Conservation (phyloP, 305 asterid genomes). For the Fraxinus sp. region DNA sequence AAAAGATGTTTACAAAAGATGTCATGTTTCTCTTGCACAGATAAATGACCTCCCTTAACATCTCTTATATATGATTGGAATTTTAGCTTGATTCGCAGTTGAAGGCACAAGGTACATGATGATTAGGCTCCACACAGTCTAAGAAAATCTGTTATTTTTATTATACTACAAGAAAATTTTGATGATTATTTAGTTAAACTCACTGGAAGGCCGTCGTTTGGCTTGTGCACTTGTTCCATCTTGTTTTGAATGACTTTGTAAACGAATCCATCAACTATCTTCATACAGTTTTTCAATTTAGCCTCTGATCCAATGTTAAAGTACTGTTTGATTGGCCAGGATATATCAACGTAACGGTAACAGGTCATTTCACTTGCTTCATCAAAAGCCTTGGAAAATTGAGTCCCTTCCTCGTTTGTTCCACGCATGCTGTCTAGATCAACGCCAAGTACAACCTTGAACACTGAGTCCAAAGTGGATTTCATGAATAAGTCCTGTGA, state of each 20-base stretch:
- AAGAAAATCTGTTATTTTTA: background rate
- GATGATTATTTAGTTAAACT: background rate
- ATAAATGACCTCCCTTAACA: background rate
- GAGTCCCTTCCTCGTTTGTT: conserved; percentile 35
- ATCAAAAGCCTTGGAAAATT: conserved; percentile 56
- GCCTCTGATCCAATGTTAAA: conserved; percentile 61
- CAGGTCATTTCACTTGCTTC: conserved; percentile 41
- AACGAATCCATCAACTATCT: conserved; percentile 49
- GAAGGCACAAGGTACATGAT: background rate
- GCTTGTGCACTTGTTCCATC: conserved; percentile 35
- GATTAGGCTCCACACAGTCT: background rate
- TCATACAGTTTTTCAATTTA: conserved; percentile 38
- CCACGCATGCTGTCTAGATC: conserved; percentile 59
- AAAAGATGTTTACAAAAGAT: background rate
- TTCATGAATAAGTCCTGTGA: conserved; percentile 60
- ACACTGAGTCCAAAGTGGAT: conserved; percentile 58
- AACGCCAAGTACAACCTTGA: conserved; percentile 58
- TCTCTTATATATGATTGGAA: background rate
- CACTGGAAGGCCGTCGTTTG: background rate
- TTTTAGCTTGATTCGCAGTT: background rate
- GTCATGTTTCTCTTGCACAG: background rate
- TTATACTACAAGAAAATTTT: background rate
- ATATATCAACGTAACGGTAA: conserved; percentile 46
- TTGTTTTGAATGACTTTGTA: conserved; percentile 49
- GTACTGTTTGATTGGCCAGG: conserved; percentile 55